A percentile compares a stretch with the other conserved stretches of the same genome.
These are phyloP conservation scores for Dalbergia cultrata DNA, from an alignment of 306 rosid species.

Conservation along the genomic window DNA sequence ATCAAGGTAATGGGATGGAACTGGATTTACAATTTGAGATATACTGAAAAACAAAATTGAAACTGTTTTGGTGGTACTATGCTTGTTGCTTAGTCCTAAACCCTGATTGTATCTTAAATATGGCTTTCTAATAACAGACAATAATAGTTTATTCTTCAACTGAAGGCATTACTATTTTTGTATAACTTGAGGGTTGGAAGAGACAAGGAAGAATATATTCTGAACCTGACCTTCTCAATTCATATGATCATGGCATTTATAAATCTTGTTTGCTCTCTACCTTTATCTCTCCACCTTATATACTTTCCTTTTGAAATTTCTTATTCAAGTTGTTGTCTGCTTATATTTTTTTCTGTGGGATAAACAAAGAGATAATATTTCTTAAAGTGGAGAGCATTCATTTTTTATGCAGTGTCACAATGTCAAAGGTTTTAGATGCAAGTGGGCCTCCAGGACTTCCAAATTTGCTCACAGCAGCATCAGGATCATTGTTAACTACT, in stretches of 20 bases:
- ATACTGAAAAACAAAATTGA: not conserved
- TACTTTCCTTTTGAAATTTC: constrained; percentile 27
- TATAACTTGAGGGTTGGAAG: constrained; percentile 13
- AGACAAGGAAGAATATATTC: constrained; percentile 28
- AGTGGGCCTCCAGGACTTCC: constrained; percentile 99
- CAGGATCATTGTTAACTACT: constrained; percentile 64
- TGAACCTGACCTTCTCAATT: constrained; percentile 20
- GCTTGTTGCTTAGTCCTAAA: not conserved
- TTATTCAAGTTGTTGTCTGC: constrained; percentile 32
- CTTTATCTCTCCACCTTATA: not conserved
- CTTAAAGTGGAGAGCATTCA: constrained; percentile 40
- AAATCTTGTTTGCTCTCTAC: constrained; percentile 14
- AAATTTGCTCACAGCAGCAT: constrained; percentile 71
- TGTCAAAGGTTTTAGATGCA: constrained; percentile 93
- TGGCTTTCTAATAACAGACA: constrained; percentile 14
- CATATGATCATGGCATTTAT: constrained; percentile 26
- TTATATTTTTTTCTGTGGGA: constrained; percentile 18
- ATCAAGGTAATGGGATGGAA: constrained; percentile 11
- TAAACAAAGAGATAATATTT: constrained; percentile 40
- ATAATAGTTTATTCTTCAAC: not conserved
- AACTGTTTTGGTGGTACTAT: constrained; percentile 32
- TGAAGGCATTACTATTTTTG: not conserved
- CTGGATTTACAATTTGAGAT: constrained; percentile 29
- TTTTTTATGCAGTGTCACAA: constrained; percentile 66
- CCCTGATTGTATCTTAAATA: constrained; percentile 27